These are phyloP conservation scores for Capillidium heterosporum DNA, from an alignment of 371 early-diverging fungal genomes.

Conservation along the genomic window DNA sequence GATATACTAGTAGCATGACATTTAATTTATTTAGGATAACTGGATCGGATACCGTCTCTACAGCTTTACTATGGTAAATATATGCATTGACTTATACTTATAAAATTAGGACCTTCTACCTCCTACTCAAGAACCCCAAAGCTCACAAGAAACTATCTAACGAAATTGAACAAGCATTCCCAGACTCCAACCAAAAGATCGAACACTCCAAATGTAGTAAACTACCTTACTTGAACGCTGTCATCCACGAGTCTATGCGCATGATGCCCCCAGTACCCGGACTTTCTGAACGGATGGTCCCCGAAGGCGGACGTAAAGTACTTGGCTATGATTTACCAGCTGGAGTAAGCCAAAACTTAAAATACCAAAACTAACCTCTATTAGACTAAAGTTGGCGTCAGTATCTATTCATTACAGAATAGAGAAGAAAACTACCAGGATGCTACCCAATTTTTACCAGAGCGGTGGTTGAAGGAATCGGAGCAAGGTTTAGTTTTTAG, in stretches of 20 bases:
- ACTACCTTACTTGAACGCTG: constrained; percentile 18
- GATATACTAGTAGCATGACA: no score
- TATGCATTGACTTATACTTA: no score
- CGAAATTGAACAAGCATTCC: no score
- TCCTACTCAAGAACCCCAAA: no score
- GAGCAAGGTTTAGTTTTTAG: no score
- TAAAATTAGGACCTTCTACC: no score
- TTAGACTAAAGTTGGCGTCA: background rate
- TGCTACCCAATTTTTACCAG: background rate
- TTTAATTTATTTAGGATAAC: no score
- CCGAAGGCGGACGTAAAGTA: constrained; percentile 11
- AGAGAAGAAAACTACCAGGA: background rate
- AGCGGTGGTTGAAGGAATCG: background rate
- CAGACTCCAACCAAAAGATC: background rate
- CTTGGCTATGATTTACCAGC: constrained; percentile 8
- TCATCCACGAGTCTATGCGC: constrained; percentile 18
- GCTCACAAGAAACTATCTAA: no score
- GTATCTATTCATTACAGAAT: background rate
- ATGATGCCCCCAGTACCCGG: constrained; percentile 10
- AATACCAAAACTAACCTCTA: background rate
- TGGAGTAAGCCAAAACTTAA: background rate
- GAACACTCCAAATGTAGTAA: background rate
- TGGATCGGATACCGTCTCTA: no score
- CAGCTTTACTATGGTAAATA: no score
- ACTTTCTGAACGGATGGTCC: constrained; percentile 12